Evolutionary conservation across 306 rosid genomes (phyloP), one percentile per base, ranked within the genome.

Genomic region (Lathyrus sativus): DNA sequence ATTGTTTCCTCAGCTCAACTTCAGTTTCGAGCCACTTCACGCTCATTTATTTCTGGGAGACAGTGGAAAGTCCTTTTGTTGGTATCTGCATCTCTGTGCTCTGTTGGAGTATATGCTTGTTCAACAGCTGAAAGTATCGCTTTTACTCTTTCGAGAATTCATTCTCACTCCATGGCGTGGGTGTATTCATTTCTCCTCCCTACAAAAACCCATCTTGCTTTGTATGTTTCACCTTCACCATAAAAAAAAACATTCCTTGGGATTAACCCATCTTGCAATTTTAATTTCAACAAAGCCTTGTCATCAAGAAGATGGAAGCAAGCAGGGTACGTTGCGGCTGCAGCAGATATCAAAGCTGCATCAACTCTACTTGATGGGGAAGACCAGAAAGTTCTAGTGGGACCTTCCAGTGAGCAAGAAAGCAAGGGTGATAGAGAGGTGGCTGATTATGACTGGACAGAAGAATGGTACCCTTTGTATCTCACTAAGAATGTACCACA

Each of bases 391-490:
- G 85, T 86, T 41, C 70, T 85, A 2, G 62, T 86, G 49, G 86
- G 76, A 51, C 83, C 91, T 55, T 61, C 87, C 6, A 67, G 57
- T 8, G 91, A 83, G 35, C 89, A 80, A 62, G 85, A 89, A 69
- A 37, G 71, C 3, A 78, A 68, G 51, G 80, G 72, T 55, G 77
- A 62, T 6, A 76, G 73, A 70, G 42, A 26, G 13, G 76, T 74
- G 73, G 96, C 75, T 26, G 90, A 86, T 3, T 93, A 93, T 55
- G 83, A 88, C 9, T 93, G 98, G 98, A 85, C 85, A 1, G 78
- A 90, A 69, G 98, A 93, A 75, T 93, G 98, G 98, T 93, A 93
- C 75, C 98, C 98, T 3, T 57, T 93, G 72, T 93, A 93, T 65
- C 84, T 93, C 45, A n/a, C n/a, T n/a, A n/a, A n/a, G n/a, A n/a